Evolutionary conservation across 164 flowering plant genomes (phyloP), one percentile per base, ranked within the genome.

Genomic region (Macadamia integrifolia): DNA sequence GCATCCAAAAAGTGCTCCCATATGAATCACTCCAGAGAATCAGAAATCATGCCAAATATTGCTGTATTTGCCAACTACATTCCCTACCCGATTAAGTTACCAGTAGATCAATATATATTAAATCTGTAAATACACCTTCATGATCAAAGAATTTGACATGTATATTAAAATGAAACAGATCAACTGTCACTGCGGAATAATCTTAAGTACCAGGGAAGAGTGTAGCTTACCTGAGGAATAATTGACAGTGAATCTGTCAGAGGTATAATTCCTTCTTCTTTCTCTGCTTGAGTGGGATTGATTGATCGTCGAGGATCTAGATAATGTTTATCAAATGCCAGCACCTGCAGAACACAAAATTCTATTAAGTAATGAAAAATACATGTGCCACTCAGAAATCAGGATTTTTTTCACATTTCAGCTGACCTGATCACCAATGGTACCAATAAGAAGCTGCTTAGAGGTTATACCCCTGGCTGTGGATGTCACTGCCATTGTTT

Each of bases 381-480:
- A 29, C 64, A 15, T 8, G 1, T 15, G 13, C 12, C 57, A 58
- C 58, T 60, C 53, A 42, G 15, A 43, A 48, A 40, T 15, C 30
- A 30, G 5, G 28, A 62, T 23, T 58, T 35, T 18, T 58, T 43
- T 18, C 14, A 61, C 31, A 44, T 55, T 32, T 64, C 3, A 58
- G 55, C 87, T 60, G 32, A 94, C 99, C 98, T 92, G 99, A 83
- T 95, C 97, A 42, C 93, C 90, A 78, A 89, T 79, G 58, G 99
- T 95, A 69, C 98, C 98, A 64, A 95, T 86, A 71, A 95, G 96
- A 68, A 95, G 85, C 79, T 90, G 98, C 87, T 92, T 92, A 14
- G 98, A 88, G 35, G 99, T 95, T 66, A 95, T 91, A 58, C 99
- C 99, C 88, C 89, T 92, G 31, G 97, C 94, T 11, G 99, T 95